phyloP scores from a whole-genome alignment of 1,284 basidiomycete species.

The Naganishia albida region DNA sequence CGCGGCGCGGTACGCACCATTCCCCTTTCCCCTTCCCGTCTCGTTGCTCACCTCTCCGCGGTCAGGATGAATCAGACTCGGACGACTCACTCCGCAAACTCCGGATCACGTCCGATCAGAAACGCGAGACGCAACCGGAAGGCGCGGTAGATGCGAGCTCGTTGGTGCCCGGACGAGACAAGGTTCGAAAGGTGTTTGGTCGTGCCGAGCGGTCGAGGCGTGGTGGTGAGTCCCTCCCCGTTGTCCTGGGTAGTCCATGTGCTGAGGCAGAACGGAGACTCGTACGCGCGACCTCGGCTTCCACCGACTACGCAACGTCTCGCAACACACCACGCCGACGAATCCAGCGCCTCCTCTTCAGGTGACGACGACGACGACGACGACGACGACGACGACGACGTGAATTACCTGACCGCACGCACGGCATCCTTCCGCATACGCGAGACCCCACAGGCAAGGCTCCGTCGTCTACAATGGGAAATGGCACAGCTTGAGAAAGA shows the following conservation, averaged over 20 bases:
- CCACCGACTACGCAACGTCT: constrained; percentile 3
- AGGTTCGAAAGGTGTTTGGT: constrained; percentile 21
- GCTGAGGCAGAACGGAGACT: neutral
- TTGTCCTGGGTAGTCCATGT: neutral
- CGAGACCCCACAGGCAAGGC: constrained; percentile 53
- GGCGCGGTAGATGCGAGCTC: constrained; percentile 14
- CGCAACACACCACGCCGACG: neutral
- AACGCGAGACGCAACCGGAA: neutral
- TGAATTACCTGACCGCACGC: constrained; percentile 8
- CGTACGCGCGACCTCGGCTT: constrained; percentile 1
- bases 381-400: neutral
- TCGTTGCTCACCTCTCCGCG: too few relatives aligned
- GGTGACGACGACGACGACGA: too few relatives aligned
- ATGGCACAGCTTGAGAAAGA: constrained; percentile 54
- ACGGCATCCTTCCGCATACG: constrained; percentile 5
- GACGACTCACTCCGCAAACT: constrained; percentile 12
- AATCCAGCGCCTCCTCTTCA: neutral
- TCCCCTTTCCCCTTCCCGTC: too few relatives aligned
- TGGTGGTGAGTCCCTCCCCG: neutral
- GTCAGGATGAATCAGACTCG: constrained; percentile 24
- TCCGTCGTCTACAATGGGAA: constrained; percentile 56
- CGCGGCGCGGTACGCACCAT: too few relatives aligned
- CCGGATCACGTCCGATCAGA: neutral
- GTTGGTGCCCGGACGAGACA: constrained; percentile 15
- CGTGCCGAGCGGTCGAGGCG: constrained; percentile 5